Evolutionary conservation across 2,329 filamentous ascomycete genomes (phyloP).

Genomic region (Claviceps quebecensis): DNA sequence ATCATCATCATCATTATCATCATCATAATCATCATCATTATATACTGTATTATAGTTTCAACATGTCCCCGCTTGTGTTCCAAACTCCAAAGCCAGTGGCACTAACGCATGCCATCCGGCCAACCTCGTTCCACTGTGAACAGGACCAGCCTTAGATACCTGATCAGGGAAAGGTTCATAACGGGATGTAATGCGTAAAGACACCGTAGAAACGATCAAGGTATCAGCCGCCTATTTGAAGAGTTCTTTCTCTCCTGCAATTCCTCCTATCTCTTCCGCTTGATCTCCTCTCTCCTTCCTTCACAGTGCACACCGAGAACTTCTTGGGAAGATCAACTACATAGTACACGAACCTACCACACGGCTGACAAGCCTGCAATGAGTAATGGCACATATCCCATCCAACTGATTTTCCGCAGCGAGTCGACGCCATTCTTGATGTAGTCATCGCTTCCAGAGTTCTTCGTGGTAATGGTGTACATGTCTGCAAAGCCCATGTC

Average conservation of each 20-base stretch:
- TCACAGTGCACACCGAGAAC: no score
- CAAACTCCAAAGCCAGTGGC: background rate
- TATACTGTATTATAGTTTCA: background rate
- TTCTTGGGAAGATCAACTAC: background rate
- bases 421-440: constrained; percentile 15
- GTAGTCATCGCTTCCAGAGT: constrained; percentile 22
- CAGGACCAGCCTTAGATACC: background rate
- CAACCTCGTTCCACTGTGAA: background rate
- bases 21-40: background rate
- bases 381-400: constrained; percentile 29
- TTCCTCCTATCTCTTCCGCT: no score
- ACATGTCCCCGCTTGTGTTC: background rate
- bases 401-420: constrained; percentile 12
- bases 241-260: background rate
- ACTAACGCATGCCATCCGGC: background rate
- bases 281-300: background rate
- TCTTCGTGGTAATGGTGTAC: constrained; percentile 50
- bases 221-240: background rate
- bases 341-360: constrained; percentile 16
- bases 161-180: background rate
- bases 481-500: constrained; percentile 64
- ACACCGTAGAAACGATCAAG: background rate
- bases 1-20: no score
- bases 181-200: background rate
- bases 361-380: constrained; percentile 25